phyloP scores from a whole-genome alignment of 352 stramenopile genomes.

The Peronosclerospora sorghi region DNA sequence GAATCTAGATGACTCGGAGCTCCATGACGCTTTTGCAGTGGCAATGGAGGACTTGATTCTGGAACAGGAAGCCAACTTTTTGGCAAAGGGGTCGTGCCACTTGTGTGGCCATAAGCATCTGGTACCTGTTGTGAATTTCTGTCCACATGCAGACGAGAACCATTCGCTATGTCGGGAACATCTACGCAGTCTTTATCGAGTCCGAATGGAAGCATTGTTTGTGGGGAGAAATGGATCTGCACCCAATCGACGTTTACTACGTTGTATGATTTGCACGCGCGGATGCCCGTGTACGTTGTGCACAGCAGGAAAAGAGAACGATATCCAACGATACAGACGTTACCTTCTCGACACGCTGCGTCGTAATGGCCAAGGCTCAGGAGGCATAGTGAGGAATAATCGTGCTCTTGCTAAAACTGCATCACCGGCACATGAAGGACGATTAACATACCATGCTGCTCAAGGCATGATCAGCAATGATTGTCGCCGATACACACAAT shows the following conservation, averaged over 20 bases:
- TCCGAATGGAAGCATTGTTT: slow-evolving; percentile 67
- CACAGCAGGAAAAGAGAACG: slow-evolving; percentile 16
- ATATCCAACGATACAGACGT: slow-evolving; percentile 28
- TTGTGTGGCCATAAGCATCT: slow-evolving; percentile 44
- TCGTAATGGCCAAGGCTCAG: slow-evolving; percentile 12
- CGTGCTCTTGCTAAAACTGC: slow-evolving; percentile 1
- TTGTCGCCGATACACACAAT: slow-evolving; percentile 7
- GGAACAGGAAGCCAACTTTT: slow-evolving; percentile 58
- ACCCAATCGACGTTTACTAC: slow-evolving; percentile 48
- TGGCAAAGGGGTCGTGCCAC: slow-evolving; percentile 60
- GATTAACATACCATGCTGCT: slow-evolving; percentile 3
- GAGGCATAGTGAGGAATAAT: slow-evolving; percentile 1
- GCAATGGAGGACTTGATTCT: slow-evolving; percentile 46
- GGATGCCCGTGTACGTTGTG: slow-evolving; percentile 55
- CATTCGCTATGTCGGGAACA: slow-evolving; percentile 71
- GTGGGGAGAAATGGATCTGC: slow-evolving; percentile 54
- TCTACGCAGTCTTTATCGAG: slow-evolving; percentile 53
- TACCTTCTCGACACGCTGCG: slow-evolving; percentile 25
- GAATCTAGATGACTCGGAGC: slow-evolving; percentile 27
- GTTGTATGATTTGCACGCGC: slow-evolving; percentile 47
- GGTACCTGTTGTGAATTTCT: slow-evolving; percentile 70
- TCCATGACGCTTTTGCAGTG: slow-evolving; percentile 33
- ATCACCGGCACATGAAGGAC: neutral
- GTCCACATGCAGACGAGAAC: slow-evolving; percentile 41
- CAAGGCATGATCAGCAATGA: slow-evolving; percentile 5